A percentile compares a stretch with the other conserved stretches of the same genome.
phyloP scores from a whole-genome alignment of 768 basidiomycete genomes.

The Naganishia onofrii region DNA sequence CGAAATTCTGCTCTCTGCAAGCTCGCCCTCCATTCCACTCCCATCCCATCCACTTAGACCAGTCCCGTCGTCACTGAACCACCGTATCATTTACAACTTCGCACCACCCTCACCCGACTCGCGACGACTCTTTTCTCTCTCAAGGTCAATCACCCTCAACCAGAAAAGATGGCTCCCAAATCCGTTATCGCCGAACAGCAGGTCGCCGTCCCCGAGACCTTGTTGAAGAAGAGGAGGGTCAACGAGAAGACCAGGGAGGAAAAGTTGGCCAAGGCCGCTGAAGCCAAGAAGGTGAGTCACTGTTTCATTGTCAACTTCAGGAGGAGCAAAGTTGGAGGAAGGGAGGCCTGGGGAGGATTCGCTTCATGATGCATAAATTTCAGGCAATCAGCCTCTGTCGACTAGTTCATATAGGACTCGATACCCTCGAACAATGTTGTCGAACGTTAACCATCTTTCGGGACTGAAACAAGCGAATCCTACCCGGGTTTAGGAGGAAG shows the following conservation, averaged over 20 bases:
- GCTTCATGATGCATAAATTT: constrained; percentile 79
- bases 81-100: not conserved
- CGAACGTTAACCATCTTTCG: constrained; percentile 91
- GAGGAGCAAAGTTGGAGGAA: not conserved
- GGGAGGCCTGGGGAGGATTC: constrained; percentile 5
- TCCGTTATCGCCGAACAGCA: constrained; percentile 37
- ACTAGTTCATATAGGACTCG: constrained; percentile 60
- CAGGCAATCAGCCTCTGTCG: constrained; percentile 58
- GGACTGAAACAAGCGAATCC: constrained; percentile 62
- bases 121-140: constrained; percentile 11
- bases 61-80: not conserved
- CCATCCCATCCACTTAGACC: constrained; percentile 5
- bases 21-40: not conserved
- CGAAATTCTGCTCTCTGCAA: not conserved
- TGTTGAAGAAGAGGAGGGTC: constrained; percentile 99
- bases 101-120: constrained; percentile 11
- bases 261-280: constrained; percentile 74
- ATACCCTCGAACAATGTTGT: constrained; percentile 61
- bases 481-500: not conserved
- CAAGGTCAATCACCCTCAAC: constrained; percentile 25
- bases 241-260: constrained; percentile 95
- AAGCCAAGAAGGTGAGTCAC: constrained; percentile 78
- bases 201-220: constrained; percentile 97
- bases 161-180: constrained; percentile 38
- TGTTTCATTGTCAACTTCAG: not conserved